Percentiles rank a stretch among this genome's conserved stretches.
These are phyloP conservation scores for Penicillium sp. DNA, from an alignment of 2,329 filamentous ascomycete genomes.

Conservation along the genomic window DNA sequence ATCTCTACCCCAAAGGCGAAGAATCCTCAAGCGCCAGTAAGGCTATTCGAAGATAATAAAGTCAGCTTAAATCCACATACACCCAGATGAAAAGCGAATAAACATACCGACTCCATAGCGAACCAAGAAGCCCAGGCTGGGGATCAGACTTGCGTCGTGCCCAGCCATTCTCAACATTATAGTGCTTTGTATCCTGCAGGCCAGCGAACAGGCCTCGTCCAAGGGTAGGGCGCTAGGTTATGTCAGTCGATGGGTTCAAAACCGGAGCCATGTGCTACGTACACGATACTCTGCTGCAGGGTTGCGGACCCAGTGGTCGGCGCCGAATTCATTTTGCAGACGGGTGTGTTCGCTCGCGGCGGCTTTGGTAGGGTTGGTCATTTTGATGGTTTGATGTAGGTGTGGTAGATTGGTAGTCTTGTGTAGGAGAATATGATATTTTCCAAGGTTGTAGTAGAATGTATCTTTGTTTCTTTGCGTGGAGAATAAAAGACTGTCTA, in stretches of 20 bases:
- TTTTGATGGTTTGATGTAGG: background rate
- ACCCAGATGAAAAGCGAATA: background rate
- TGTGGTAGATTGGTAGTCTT: background rate
- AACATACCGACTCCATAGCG: slow-evolving; percentile 27
- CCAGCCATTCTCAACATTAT: slow-evolving; percentile 41
- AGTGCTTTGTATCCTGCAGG: slow-evolving; percentile 40
- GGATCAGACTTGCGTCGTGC: slow-evolving; percentile 29
- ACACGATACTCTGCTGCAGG: slow-evolving; percentile 24
- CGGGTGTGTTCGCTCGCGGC: slow-evolving; percentile 14
- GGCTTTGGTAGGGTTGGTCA: slow-evolving; percentile 10
- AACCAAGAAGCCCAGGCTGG: slow-evolving; percentile 16
- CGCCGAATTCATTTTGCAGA: slow-evolving; percentile 37
- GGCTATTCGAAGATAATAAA: background rate
- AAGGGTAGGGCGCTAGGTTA: slow-evolving; percentile 30
- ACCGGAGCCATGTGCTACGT: slow-evolving; percentile 2
- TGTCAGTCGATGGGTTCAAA: slow-evolving; percentile 1
- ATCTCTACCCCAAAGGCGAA: background rate
- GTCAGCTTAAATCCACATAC: background rate
- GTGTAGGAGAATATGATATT: background rate
- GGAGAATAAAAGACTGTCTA: background rate
- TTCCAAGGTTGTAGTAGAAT: background rate
- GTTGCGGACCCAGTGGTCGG: slow-evolving; percentile 38
- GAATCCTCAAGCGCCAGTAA: slow-evolving; percentile 9
- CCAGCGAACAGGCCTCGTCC: slow-evolving; percentile 42
- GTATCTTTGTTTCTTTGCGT: background rate